Conservation (phyloP, 352 stramenopile genomes). For the Phytophthora ohioensis region DNA sequence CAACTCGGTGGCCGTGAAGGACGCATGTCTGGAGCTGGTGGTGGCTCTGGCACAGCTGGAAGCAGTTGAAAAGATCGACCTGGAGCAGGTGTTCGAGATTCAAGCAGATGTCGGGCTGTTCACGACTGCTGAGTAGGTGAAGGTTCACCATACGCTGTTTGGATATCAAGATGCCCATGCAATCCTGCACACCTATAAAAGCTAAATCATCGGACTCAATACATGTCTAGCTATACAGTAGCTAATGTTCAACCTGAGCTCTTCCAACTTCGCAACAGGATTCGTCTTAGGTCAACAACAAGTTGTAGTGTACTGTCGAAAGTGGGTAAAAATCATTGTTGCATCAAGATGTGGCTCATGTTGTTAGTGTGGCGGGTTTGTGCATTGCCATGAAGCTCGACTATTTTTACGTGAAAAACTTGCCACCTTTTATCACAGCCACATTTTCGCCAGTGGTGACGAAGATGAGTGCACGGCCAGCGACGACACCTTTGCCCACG, state of each 20-base stretch:
- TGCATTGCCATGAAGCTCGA: background rate
- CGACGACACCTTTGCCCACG: constrained; percentile 22
- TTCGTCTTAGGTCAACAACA: too few species aligned
- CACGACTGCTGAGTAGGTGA: background rate
- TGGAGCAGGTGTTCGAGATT: constrained; percentile 59
- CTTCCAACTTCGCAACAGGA: too few species aligned
- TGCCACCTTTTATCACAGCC: background rate
- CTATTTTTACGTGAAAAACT: constrained; percentile 8
- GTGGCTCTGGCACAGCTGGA: constrained; percentile 51
- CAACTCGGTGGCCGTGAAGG: constrained; percentile 67
- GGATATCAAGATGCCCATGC: constrained; percentile 1
- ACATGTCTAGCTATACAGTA: too few species aligned
- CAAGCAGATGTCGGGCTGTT: constrained; percentile 9
- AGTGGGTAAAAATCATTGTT: too few species aligned
- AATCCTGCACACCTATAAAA: background rate
- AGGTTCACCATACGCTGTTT: background rate
- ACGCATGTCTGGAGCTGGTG: constrained; percentile 46
- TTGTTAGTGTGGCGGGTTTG: background rate
- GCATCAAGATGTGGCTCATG: background rate
- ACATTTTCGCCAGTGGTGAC: background rate
- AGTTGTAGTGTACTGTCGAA: too few species aligned
- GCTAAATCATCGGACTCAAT: too few species aligned
- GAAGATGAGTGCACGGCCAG: constrained; percentile 20
- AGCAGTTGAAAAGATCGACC: constrained; percentile 49
- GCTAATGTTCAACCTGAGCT: too few species aligned